These are phyloP conservation scores for Clitocybe nebularis DNA, from an alignment of 1,284 basidiomycete species.

Conservation along the genomic window DNA sequence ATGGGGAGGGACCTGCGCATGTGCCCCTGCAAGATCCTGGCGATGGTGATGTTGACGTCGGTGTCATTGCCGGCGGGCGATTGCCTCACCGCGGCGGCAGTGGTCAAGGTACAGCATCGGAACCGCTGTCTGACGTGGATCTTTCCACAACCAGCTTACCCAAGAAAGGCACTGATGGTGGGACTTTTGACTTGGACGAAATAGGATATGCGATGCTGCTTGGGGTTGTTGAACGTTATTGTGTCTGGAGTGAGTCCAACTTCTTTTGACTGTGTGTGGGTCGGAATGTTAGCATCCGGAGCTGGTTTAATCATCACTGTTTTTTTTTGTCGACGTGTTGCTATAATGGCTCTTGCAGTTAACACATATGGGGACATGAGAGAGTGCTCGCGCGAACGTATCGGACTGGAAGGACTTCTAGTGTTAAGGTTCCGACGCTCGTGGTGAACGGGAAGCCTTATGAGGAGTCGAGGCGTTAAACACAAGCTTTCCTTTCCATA, in stretches of 20 bases:
- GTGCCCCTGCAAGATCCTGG: no score
- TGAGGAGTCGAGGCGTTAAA: background rate
- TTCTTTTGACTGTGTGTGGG: slow-evolving; percentile 5
- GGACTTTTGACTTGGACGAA: slow-evolving; percentile 30
- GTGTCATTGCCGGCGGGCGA: slow-evolving; percentile 14
- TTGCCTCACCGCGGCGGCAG: slow-evolving; percentile 6
- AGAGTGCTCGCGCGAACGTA: background rate
- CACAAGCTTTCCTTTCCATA: background rate
- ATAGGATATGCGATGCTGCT: slow-evolving; percentile 46
- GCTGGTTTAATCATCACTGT: background rate
- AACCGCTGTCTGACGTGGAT: slow-evolving; percentile 3
- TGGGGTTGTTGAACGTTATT: slow-evolving; percentile 43
- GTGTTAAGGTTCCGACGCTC: no score
- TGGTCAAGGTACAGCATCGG: slow-evolving; percentile 3
- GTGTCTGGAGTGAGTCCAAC: slow-evolving; percentile 27
- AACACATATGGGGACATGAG: background rate
- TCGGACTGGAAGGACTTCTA: background rate
- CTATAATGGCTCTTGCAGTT: background rate
- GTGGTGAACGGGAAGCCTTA: background rate
- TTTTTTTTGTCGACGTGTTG: background rate
- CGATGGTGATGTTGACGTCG: slow-evolving; percentile 1
- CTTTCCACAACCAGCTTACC: background rate
- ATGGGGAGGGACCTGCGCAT: no score
- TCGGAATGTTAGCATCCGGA: background rate
- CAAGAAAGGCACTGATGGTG: slow-evolving; percentile 7